These are phyloP conservation scores for Prosopis cineraria DNA, from an alignment of 306 rosid genomes.

Conservation along the genomic window DNA sequence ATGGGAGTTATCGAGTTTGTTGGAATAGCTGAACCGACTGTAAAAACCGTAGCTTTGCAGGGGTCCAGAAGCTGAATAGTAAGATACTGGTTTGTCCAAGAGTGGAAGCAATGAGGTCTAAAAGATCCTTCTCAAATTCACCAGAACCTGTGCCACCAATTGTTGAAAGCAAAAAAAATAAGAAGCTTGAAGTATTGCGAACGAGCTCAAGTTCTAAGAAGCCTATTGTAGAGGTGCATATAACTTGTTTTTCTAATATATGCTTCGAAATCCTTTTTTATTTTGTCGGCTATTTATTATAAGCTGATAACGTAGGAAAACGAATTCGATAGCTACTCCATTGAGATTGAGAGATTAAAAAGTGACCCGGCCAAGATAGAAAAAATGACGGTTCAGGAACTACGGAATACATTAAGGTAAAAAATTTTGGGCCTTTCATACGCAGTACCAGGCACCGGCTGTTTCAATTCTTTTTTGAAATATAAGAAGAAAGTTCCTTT, in stretches of 20 bases:
- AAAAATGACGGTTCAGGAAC: conserved; percentile 80
- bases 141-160: conserved; percentile 35
- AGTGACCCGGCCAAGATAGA: conserved; percentile 62
- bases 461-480: conserved; percentile 18
- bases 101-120: conserved; percentile 48
- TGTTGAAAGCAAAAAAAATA: conserved; percentile 40
- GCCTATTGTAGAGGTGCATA: conserved; percentile 48
- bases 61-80: conserved; percentile 45
- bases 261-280: not conserved
- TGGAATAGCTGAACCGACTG: conserved; percentile 30
- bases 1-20: not conserved
- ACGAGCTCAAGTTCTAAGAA: conserved; percentile 41
- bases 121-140: conserved; percentile 52
- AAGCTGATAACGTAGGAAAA: conserved; percentile 49
- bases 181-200: conserved; percentile 45
- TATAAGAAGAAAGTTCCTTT: not conserved
- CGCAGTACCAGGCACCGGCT: not conserved
- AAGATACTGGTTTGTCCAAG: conserved; percentile 44
- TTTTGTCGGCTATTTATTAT: conserved; percentile 27
- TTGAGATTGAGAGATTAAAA: conserved; percentile 64
- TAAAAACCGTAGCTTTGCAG: conserved; percentile 54
- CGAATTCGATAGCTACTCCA: conserved; percentile 38
- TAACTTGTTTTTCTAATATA: conserved; percentile 21
- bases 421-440: conserved; percentile 17
- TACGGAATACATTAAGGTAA: conserved; percentile 70